Evolutionary conservation across 2,329 filamentous ascomycete species (phyloP).

Genomic region (Hypoxylon sp.): DNA sequence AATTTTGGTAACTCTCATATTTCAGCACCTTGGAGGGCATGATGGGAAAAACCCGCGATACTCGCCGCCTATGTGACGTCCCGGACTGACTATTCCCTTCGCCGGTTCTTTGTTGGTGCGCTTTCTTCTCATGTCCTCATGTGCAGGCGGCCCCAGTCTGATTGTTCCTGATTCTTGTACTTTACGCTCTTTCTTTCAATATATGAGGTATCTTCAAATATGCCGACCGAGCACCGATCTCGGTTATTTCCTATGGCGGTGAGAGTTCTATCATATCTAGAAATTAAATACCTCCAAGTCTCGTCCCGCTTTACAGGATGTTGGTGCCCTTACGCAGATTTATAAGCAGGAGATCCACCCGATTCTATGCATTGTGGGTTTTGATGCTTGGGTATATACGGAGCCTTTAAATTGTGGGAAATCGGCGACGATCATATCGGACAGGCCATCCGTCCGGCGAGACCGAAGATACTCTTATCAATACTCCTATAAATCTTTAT

Average conservation of each 20-base stretch:
- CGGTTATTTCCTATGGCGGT: conserved; percentile 32
- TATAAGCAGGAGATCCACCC: conserved; percentile 36
- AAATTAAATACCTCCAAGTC: conserved; percentile 37
- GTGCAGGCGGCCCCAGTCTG: background rate
- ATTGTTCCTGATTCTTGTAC: conserved; percentile 4
- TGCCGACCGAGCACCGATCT: conserved; percentile 28
- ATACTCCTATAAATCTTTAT: conserved; percentile 33
- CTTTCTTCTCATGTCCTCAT: conserved; percentile 25
- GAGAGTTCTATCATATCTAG: conserved; percentile 32
- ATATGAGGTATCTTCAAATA: conserved; percentile 33
- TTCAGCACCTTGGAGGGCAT: background rate
- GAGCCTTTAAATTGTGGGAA: conserved; percentile 18
- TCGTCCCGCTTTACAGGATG: conserved; percentile 27
- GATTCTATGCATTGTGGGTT: conserved; percentile 35
- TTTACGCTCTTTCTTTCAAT: conserved; percentile 36
- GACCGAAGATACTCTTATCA: too few relatives aligned
- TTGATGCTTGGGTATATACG: conserved; percentile 5
- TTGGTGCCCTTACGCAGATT: conserved; percentile 29
- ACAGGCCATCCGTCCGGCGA: conserved; percentile 32
- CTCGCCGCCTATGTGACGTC: background rate
- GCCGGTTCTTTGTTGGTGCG: conserved; percentile 29
- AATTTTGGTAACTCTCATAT: too few relatives aligned
- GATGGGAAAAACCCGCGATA: conserved; percentile 6
- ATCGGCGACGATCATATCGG: conserved; percentile 24
- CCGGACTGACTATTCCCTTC: conserved; percentile 14